Conservation (phyloP, 495 filamentous ascomycete genomes). For the Bacidia rubella region DNA sequence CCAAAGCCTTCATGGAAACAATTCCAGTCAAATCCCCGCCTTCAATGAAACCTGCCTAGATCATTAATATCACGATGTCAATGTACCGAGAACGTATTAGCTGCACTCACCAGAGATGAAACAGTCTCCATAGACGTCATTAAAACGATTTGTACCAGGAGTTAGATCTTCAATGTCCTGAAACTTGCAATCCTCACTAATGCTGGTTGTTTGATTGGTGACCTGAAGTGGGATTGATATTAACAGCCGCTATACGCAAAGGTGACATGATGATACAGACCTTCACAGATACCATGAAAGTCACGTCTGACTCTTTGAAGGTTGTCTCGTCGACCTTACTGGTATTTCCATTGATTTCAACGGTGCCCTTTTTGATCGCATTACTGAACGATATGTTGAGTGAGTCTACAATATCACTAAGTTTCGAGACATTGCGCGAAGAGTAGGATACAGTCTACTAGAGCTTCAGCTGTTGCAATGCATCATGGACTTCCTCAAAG, state of each 20-base stretch:
- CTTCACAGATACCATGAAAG: not conserved
- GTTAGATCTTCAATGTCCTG: not conserved
- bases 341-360: not conserved
- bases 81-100: too few relatives aligned
- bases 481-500: too few relatives aligned
- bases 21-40: not conserved
- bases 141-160: not conserved
- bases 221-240: not conserved
- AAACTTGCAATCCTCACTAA: not conserved
- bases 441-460: not conserved
- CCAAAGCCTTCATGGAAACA: not conserved
- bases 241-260: too few relatives aligned
- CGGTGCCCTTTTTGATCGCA: not conserved
- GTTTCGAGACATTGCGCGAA: not conserved
- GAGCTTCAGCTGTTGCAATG: too few relatives aligned
- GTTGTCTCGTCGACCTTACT: not conserved
- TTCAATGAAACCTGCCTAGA: not conserved
- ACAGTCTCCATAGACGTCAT: not conserved
- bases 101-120: not conserved
- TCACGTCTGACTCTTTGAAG: not conserved
- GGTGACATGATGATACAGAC: too few relatives aligned
- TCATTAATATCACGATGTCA: too few relatives aligned
- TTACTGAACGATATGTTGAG: not conserved
- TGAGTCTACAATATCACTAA: not conserved
- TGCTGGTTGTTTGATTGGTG: not conserved